Evolutionary conservation across 495 filamentous ascomycete genomes (phyloP), one percentile per base, ranked within the genome.

Genomic region (Talaromyces trachyspermus): DNA sequence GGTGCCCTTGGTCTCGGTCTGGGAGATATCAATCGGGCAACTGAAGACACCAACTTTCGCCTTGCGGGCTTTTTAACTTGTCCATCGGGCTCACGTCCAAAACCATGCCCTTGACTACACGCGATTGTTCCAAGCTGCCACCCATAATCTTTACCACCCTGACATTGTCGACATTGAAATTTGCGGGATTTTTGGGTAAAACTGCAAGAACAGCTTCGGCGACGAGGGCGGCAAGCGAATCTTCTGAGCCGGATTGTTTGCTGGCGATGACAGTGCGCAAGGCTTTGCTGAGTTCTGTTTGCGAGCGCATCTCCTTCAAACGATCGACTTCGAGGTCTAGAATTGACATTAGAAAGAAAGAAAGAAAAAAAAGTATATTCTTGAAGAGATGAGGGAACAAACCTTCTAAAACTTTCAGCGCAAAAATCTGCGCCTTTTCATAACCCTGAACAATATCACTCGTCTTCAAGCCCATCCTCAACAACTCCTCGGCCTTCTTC

Each of bases 111-210:
- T 86, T 95, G 27, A 99, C 85, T 18, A 99, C 92, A 51, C 81
- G 80, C 59, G 86, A 92, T 67, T 97, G 90, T 59, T 88, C 86
- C 59, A 97, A 74, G 61, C 83, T 87, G 49, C 94, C 92, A 53
- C 94, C 94, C 94, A 99, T 96, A 55, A 99, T 97, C 75, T 99
- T 99, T 49, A 99, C 94, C 49, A 99, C 94, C 41, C 94, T 88
- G 53, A 99, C 82, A 61, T 97, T 99, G 74, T 99, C 94, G 54
- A 99, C 94, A 68, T 97, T 99, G 75, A 99, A 99, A 72, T 96
- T 95, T 61, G 74, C 63, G n/a, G 94, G 86, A 71, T 97, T 94
- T 74, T 95, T 97, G 50, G 94, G 94, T 38, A 97, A 78, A 3
- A 99, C 94, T 41, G 88, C 81, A 43, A 96, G 80, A 19, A 97